A percentile compares a stretch with the other conserved stretches of the same genome.
Conservation (phyloP, 2,329 filamentous ascomycete species). For the Colletotrichum sp. region DNA sequence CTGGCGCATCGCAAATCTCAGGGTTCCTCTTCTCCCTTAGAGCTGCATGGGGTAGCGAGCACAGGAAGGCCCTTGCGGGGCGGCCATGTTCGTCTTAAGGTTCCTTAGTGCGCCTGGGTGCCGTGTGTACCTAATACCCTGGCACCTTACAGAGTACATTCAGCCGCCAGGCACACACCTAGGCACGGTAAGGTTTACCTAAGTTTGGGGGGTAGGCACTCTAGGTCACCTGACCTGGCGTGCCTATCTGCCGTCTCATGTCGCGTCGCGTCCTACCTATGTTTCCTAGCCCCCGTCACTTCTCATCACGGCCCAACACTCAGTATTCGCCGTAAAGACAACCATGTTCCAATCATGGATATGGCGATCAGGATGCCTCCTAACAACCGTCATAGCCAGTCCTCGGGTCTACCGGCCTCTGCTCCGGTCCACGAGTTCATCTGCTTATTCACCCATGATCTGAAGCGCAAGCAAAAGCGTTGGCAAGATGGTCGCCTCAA, state of each 20-base stretch:
- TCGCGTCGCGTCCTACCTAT: background rate
- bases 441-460: conserved; percentile 87
- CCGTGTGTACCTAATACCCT: background rate
- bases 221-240: background rate
- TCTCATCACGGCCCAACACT: background rate
- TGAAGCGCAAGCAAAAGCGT: conserved; percentile 85
- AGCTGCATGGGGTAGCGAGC: background rate
- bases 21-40: background rate
- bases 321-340: background rate
- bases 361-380: background rate
- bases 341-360: background rate
- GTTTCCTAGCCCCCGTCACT: background rate
- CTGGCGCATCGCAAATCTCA: background rate
- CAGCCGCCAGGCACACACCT: background rate
- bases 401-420: conserved; percentile 54
- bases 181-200: background rate
- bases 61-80: background rate
- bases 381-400: background rate
- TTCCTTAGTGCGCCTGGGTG: background rate
- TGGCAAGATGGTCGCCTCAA: conserved; percentile 93
- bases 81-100: background rate
- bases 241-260: background rate
- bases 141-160: background rate
- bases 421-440: conserved; percentile 81
- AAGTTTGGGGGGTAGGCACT: background rate